Evolutionary conservation across 768 basidiomycete genomes (phyloP).

Genomic region (Lenzites betulinus): DNA sequence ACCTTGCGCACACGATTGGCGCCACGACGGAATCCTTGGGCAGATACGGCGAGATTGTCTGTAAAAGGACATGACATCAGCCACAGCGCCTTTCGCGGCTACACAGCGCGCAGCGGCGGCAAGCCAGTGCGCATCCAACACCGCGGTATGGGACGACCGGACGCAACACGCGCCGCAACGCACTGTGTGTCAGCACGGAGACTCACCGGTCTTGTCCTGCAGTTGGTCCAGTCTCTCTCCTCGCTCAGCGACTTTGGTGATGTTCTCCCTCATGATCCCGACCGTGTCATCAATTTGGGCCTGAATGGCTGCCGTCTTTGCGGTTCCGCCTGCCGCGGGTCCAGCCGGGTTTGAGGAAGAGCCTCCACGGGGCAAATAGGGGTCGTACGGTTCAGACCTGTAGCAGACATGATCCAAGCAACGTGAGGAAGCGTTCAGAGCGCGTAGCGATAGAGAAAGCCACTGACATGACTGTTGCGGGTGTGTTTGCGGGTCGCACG

Average conservation of each 20-base stretch:
- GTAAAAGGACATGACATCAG: constrained; percentile 1
- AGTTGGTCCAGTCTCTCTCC: constrained; percentile 92
- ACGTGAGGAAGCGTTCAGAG: constrained; percentile 8
- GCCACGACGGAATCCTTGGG: constrained; percentile 97
- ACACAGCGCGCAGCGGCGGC: constrained; percentile 1
- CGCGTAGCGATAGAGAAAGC: constrained; percentile 5
- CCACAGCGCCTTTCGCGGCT: background rate
- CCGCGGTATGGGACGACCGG: background rate
- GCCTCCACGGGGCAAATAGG: constrained; percentile 90
- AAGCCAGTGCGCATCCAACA: background rate
- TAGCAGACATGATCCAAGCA: constrained; percentile 2
- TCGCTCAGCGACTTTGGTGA: constrained; percentile 92
- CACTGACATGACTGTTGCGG: constrained; percentile 26
- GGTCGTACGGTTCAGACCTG: constrained; percentile 99
- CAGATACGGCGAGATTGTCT: constrained; percentile 97
- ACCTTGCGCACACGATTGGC: constrained; percentile 98
- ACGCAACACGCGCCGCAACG: background rate
- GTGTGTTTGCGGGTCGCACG: constrained; percentile 1
- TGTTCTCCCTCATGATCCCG: constrained; percentile 97
- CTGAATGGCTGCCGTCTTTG: constrained; percentile 94
- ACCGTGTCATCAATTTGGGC: constrained; percentile 98
- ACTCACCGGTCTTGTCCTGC: constrained; percentile 97
- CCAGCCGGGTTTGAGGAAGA: constrained; percentile 54
- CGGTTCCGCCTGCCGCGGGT: constrained; percentile 52
- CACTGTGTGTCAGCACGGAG: background rate